Percentiles rank a stretch among this genome's conserved stretches.
phyloP scores from a whole-genome alignment of 768 basidiomycete genomes.

The Austroboletus eburneus region DNA sequence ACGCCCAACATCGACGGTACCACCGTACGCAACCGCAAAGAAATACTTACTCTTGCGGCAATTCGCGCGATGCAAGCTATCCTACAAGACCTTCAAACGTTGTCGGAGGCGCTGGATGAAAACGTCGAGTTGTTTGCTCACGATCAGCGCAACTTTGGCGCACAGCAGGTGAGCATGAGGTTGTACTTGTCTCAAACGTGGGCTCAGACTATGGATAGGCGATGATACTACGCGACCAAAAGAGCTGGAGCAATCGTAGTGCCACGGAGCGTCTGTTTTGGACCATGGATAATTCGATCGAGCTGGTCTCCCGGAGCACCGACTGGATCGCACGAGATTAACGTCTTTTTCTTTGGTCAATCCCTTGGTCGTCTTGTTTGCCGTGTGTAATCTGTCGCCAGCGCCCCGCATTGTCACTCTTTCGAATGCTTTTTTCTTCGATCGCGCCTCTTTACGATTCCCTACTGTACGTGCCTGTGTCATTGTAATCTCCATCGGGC shows the following conservation, averaged over 20 bases:
- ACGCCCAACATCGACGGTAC: constrained; percentile 45
- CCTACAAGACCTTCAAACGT: constrained; percentile 79
- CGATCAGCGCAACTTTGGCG: constrained; percentile 92
- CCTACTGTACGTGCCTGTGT: constrained; percentile 18
- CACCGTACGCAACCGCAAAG: constrained; percentile 69
- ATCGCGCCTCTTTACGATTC: constrained; percentile 3
- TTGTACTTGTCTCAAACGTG: not conserved
- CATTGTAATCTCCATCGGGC: constrained; percentile 22
- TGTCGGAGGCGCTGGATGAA: constrained; percentile 87
- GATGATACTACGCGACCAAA: constrained; percentile 94
- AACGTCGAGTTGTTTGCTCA: constrained; percentile 90
- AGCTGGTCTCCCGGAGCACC: constrained; percentile 77
- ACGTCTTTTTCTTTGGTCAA: constrained; percentile 5
- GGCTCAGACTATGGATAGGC: constrained; percentile 49
- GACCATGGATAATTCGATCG: constrained; percentile 87
- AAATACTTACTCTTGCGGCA: constrained; percentile 65
- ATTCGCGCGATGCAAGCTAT: constrained; percentile 82
- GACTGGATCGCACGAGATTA: constrained; percentile 82
- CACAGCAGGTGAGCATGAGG: constrained; percentile 73
- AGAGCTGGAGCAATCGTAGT: constrained; percentile 90
- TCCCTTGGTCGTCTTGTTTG: constrained; percentile 4
- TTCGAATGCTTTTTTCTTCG: constrained; percentile 8
- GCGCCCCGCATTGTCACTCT: constrained; percentile 2
- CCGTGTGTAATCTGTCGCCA: constrained; percentile 10
- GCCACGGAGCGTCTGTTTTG: constrained; percentile 91